Conservation (phyloP, 495 filamentous ascomycete species). For the Penicillium goetzii region DNA sequence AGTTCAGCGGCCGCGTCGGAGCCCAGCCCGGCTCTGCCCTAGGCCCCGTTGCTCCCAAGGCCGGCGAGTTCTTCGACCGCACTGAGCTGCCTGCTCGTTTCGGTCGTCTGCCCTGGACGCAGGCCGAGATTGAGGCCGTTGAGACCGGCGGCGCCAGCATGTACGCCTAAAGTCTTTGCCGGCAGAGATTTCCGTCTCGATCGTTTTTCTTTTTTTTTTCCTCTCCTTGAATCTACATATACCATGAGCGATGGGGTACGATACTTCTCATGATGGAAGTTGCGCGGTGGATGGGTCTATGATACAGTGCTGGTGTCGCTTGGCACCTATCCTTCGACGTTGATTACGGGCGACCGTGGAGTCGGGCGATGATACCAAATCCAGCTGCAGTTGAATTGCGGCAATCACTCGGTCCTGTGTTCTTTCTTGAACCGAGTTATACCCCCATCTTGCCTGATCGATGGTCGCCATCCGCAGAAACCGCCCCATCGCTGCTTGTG, state of each 20-base stretch:
- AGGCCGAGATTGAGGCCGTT: conserved; percentile 91
- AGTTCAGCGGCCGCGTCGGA: conserved; percentile 62
- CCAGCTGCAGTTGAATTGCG: conserved; percentile 1
- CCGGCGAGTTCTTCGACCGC: conserved; percentile 86
- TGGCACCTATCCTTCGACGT: conserved; percentile 13
- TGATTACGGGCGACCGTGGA: conserved; percentile 16
- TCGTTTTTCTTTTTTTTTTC: not conserved
- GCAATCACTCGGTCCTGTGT: not conserved
- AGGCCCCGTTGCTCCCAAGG: conserved; percentile 68
- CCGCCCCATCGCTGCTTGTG: conserved; percentile 4
- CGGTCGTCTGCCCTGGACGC: conserved; percentile 67
- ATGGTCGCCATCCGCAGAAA: conserved; percentile 12
- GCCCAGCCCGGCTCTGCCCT: conserved; percentile 65
- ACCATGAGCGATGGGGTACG: conserved; percentile 31
- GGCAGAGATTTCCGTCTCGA: conserved; percentile 18
- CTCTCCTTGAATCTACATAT: conserved; percentile 12
- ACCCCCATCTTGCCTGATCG: not conserved
- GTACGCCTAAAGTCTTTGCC: conserved; percentile 47
- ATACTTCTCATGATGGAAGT: conserved; percentile 30
- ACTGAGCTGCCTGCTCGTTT: conserved; percentile 84
- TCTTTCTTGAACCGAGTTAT: not conserved
- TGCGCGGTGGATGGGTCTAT: conserved; percentile 18
- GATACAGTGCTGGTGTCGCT: conserved; percentile 16
- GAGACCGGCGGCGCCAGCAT: conserved; percentile 87
- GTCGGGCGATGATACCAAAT: not conserved